A percentile compares a stretch with the other conserved stretches of the same genome.
Evolutionary conservation across 306 rosid genomes (phyloP).

Genomic region (Mucuna pruriens): DNA sequence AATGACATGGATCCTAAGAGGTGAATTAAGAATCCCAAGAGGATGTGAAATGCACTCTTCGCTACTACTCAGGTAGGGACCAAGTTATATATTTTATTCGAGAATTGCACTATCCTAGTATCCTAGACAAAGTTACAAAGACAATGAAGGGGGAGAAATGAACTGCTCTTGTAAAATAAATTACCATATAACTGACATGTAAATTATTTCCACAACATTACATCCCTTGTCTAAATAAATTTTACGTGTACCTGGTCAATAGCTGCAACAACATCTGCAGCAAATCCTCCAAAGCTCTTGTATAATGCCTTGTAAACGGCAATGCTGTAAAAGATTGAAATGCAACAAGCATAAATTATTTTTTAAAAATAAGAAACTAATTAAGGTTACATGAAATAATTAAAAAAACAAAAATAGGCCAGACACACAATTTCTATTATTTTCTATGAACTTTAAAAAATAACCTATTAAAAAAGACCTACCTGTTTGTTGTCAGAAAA

Average conservation of each 20-base stretch:
- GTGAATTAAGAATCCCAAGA: background rate
- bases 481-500: background rate
- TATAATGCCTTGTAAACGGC: conserved; percentile 97
- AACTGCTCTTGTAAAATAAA: conserved; percentile 21
- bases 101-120: background rate
- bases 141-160: background rate
- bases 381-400: background rate
- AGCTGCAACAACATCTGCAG: conserved; percentile 99
- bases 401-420: background rate
- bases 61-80: too few species aligned
- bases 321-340: conserved; percentile 60
- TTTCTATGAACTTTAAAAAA: background rate
- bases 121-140: too few species aligned
- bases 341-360: conserved; percentile 8
- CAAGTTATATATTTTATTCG: background rate
- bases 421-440: background rate
- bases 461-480: background rate
- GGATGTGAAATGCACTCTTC: background rate
- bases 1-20: background rate
- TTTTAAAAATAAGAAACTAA: background rate
- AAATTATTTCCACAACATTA: conserved; percentile 22
- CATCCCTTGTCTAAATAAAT: conserved; percentile 27
- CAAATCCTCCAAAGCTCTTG: conserved; percentile 98
- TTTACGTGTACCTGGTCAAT: conserved; percentile 78
- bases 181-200: background rate